Percentiles rank a stretch among this genome's conserved stretches.
Evolutionary conservation across 2,329 filamentous ascomycete species (phyloP).

Genomic region (Cladosporium sp.): DNA sequence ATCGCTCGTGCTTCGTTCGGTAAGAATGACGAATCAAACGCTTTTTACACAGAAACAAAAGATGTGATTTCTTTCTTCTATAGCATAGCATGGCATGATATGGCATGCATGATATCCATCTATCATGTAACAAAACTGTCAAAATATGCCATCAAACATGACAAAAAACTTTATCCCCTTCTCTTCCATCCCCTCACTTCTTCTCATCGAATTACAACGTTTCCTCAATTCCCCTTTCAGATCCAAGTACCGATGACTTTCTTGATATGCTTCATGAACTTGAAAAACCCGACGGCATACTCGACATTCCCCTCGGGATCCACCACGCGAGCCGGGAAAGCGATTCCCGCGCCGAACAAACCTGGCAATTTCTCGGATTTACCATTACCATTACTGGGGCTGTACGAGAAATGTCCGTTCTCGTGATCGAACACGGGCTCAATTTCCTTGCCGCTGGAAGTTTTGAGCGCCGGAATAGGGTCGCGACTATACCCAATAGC

Average conservation of each 20-base stretch:
- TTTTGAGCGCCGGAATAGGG: conserved; percentile 45
- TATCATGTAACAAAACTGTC: too few relatives aligned
- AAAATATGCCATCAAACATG: too few relatives aligned
- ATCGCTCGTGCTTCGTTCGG: too few relatives aligned
- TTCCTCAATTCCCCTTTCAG: too few relatives aligned
- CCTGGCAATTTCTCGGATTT: conserved; percentile 40
- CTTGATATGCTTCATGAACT: conserved; percentile 61
- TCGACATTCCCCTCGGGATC: conserved; percentile 60
- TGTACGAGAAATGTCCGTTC: conserved; percentile 31
- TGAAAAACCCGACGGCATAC: conserved; percentile 58
- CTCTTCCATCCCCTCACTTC: too few relatives aligned
- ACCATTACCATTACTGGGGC: conserved; percentile 12
- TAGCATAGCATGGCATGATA: too few relatives aligned
- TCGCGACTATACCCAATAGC: conserved; percentile 55
- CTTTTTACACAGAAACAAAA: too few relatives aligned
- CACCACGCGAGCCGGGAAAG: conserved; percentile 56
- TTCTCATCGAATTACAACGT: too few relatives aligned
- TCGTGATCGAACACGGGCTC: conserved; percentile 42
- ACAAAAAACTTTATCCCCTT: too few relatives aligned
- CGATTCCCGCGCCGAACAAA: conserved; percentile 58
- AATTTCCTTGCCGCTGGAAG: conserved; percentile 28
- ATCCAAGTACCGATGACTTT: conserved; percentile 51
- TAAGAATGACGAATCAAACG: too few relatives aligned
- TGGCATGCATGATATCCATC: too few relatives aligned
- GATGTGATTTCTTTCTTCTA: too few relatives aligned